Evolutionary conservation across 176 grass and related monocot species (phyloP).

Genomic region (Carex kokanica): DNA sequence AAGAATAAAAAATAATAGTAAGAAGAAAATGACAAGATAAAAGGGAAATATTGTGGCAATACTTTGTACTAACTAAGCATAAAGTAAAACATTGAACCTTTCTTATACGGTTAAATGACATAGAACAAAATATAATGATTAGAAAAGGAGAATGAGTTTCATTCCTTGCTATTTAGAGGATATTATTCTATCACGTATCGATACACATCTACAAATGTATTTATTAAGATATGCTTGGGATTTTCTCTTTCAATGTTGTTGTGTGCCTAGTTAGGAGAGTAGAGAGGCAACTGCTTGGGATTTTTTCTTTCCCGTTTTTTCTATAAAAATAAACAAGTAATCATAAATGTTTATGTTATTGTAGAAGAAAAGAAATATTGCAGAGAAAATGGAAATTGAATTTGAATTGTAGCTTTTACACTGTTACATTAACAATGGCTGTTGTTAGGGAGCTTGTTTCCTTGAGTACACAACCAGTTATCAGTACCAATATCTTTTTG

Average conservation of each 20-base stretch:
- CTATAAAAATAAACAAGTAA: background rate
- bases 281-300: background rate
- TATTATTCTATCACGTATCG: background rate
- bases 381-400: background rate
- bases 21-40: background rate
- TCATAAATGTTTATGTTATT: background rate
- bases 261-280: background rate
- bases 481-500: background rate
- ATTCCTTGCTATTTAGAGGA: background rate
- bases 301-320: background rate
- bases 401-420: constrained; percentile 4
- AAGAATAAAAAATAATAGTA: background rate
- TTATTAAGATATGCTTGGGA: constrained; percentile 3
- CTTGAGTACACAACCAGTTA: background rate
- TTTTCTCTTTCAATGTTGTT: background rate
- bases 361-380: background rate
- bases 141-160: background rate
- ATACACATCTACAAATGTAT: background rate
- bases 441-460: background rate
- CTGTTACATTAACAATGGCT: background rate
- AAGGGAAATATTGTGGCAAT: background rate
- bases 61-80: background rate
- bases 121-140: background rate
- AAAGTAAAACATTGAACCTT: background rate
- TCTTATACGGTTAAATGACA: background rate